A percentile compares a stretch with the other conserved stretches of the same genome.
Evolutionary conservation across 2,329 filamentous ascomycete species (phyloP).

Genomic region (Fusarium nurragi): DNA sequence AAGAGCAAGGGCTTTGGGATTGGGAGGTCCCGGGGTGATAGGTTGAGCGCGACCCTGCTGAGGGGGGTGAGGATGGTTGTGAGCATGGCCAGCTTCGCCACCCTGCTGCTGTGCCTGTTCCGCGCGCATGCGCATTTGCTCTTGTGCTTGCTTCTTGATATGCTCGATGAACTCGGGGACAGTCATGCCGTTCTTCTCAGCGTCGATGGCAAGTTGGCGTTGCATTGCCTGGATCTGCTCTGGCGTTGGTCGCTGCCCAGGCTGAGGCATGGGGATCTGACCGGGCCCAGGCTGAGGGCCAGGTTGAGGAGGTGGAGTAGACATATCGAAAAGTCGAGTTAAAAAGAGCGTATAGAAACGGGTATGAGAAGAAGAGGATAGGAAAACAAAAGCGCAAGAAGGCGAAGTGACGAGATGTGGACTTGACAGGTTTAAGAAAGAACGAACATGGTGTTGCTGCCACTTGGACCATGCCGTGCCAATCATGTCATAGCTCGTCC

Average conservation of each 20-base stretch:
- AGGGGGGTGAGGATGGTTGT: conserved; percentile 44
- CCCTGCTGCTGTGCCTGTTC: conserved; percentile 57
- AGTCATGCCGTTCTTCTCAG: conserved; percentile 83
- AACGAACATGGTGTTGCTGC: conserved; percentile 32
- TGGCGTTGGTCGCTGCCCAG: conserved; percentile 70
- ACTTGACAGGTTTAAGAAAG: conserved; percentile 29
- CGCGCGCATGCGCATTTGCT: conserved; percentile 60
- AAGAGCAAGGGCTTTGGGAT: conserved; percentile 87
- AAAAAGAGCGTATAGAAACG: conserved; percentile 28
- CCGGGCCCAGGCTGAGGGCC: conserved; percentile 43
- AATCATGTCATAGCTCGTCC: conserved; percentile 40
- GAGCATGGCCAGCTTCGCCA: conserved; percentile 43
- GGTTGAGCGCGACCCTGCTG: conserved; percentile 66
- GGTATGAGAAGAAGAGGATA: conserved; percentile 21
- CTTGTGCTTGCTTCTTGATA: conserved; percentile 65
- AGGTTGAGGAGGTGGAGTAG: conserved; percentile 44
- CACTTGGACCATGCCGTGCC: conserved; percentile 39
- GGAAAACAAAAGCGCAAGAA: conserved; percentile 20
- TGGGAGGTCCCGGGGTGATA: conserved; percentile 81
- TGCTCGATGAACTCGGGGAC: conserved; percentile 84
- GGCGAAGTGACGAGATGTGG: conserved; percentile 24
- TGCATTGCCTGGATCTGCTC: conserved; percentile 90
- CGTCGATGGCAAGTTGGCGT: conserved; percentile 82
- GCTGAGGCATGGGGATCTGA: conserved; percentile 49
- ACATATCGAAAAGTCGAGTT: conserved; percentile 39